Conservation (phyloP, 108 stramenopile species). For the Skeletonema menzelii region DNA sequence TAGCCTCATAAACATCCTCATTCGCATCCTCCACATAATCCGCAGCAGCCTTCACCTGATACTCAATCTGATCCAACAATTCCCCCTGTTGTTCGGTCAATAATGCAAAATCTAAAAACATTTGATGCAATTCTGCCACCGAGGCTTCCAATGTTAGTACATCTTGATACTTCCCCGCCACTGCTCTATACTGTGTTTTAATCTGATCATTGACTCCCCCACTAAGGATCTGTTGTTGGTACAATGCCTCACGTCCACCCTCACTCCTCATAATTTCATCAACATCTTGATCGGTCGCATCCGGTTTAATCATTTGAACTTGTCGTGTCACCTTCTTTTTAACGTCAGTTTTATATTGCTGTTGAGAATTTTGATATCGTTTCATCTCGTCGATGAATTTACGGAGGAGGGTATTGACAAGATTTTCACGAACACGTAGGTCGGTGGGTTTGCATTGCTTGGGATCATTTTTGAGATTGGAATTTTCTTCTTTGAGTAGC, state of each 20-base stretch:
- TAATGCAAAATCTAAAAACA: conserved; percentile 99
- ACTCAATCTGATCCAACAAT: conserved; percentile 97
- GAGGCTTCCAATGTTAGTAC: conserved; percentile 94
- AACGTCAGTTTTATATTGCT: conserved; percentile 96
- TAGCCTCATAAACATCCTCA: conserved; percentile 86
- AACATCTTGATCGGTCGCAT: conserved; percentile 96
- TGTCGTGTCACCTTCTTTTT: conserved; percentile 95
- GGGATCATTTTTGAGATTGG: conserved; percentile 69
- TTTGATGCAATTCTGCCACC: conserved; percentile 98
- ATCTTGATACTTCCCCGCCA: conserved; percentile 98
- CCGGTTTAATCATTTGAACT: conserved; percentile 95
- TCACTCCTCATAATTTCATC: conserved; percentile 92
- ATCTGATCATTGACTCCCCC: conserved; percentile 92
- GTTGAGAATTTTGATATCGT: conserved; percentile 93
- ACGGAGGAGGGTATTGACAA: conserved; percentile 91
- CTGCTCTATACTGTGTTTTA: conserved; percentile 86
- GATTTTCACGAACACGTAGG: conserved; percentile 87
- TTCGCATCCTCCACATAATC: conserved; percentile 98
- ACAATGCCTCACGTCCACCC: conserved; percentile 85
- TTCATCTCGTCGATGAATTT: conserved; percentile 99
- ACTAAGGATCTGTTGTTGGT: conserved; percentile 79
- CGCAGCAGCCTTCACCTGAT: conserved; percentile 90
- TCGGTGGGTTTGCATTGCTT: conserved; percentile 59
- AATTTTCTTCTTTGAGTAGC: conserved; percentile 81
- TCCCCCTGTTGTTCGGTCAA: conserved; percentile 99